phyloP scores from a whole-genome alignment of 352 stramenopile species.

The Discostella stelligera region DNA sequence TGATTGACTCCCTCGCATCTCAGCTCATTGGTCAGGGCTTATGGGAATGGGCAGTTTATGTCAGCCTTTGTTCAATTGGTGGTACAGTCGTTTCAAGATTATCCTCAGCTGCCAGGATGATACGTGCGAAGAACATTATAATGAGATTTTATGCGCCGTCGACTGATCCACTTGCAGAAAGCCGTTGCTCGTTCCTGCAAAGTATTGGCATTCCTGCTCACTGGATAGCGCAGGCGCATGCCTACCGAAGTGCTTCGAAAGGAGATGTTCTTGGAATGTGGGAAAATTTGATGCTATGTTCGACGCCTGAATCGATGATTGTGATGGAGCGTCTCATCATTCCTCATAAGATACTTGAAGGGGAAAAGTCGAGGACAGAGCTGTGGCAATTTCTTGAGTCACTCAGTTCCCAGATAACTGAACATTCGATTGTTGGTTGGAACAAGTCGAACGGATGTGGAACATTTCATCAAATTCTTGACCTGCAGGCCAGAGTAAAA shows the following conservation, averaged over 20 bases:
- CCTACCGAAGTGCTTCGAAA: conserved; percentile 44
- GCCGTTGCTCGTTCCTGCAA: conserved; percentile 59
- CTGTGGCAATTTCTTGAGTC: conserved; percentile 39
- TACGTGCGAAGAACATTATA: conserved; percentile 63
- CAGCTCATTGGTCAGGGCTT: conserved; percentile 63
- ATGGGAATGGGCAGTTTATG: conserved; percentile 81
- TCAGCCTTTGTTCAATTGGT: conserved; percentile 57
- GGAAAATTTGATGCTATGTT: conserved; percentile 43
- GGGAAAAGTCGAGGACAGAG: conserved; percentile 32
- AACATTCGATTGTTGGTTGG: conserved; percentile 35
- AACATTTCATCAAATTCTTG: conserved; percentile 44
- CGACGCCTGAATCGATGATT: conserved; percentile 29
- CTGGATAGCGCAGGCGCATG: conserved; percentile 67
- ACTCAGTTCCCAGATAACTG: conserved; percentile 27
- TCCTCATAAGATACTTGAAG: conserved; percentile 48
- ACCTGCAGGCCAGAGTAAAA: conserved; percentile 35
- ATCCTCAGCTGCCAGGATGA: conserved; percentile 25
- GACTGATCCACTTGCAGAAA: conserved; percentile 23
- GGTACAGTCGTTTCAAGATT: conserved; percentile 18
- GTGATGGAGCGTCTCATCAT: conserved; percentile 47
- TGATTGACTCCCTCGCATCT: conserved; percentile 62
- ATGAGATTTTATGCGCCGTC: conserved; percentile 46
- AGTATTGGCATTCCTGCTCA: conserved; percentile 58
- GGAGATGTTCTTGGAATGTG: conserved; percentile 49
- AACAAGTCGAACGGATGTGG: conserved; percentile 38